Conservation (phyloP, 306 rosid genomes). For the Cucurbita argyrosperma region DNA sequence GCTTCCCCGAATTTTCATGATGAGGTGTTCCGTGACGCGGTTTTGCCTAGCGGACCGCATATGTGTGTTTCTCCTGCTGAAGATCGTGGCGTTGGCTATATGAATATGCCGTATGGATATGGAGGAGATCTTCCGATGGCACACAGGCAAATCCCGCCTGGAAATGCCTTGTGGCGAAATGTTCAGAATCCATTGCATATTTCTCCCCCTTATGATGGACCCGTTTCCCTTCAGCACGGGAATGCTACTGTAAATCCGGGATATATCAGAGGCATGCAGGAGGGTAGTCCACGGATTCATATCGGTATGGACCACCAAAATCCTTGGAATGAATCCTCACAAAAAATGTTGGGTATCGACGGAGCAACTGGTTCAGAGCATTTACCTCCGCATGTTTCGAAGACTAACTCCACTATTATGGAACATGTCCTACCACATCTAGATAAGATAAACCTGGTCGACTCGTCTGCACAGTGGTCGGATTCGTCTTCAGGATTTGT, state of each 20-base stretch:
- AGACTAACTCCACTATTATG: constrained; percentile 20
- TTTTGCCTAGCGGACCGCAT: constrained; percentile 37
- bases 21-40: constrained; percentile 53
- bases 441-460: constrained; percentile 17
- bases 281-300: constrained; percentile 52
- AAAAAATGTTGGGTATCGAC: constrained; percentile 40
- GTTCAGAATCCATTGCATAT: constrained; percentile 34
- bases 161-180: constrained; percentile 52
- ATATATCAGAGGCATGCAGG: constrained; percentile 30
- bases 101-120: constrained; percentile 39
- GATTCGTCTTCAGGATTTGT: constrained; percentile 23
- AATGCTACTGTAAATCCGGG: constrained; percentile 54
- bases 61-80: constrained; percentile 40
- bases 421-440: constrained; percentile 25
- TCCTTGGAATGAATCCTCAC: constrained; percentile 59
- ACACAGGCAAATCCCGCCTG: constrained; percentile 44
- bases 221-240: constrained; percentile 30
- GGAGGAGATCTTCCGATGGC: constrained; percentile 49
- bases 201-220: constrained; percentile 47
- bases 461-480: constrained; percentile 18
- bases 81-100: constrained; percentile 47
- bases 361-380: constrained; percentile 39
- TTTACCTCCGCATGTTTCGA: constrained; percentile 33
- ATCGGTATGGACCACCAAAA: constrained; percentile 44
- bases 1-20: constrained; percentile 37